Evolutionary conservation across 164 flowering plant species (phyloP).

Genomic region (Dillenia suffruticosa): DNA sequence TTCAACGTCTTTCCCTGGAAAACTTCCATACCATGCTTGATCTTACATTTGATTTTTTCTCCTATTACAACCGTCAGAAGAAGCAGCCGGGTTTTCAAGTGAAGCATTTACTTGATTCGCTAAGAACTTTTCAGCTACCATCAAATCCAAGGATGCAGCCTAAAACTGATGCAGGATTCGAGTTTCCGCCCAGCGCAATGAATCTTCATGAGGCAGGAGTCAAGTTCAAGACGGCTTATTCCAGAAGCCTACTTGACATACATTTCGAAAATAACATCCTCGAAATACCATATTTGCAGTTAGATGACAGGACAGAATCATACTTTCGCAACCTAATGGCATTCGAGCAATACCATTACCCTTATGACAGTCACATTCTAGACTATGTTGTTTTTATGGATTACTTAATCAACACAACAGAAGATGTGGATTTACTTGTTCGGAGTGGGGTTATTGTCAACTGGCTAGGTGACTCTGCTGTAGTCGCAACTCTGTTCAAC

Average conservation of each 20-base stretch:
- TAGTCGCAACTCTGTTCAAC: slow-evolving; percentile 6
- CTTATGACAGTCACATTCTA: background rate
- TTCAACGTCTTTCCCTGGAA: too few relatives aligned
- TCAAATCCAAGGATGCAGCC: too few relatives aligned
- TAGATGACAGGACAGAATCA: background rate
- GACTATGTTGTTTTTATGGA: slow-evolving; percentile 12
- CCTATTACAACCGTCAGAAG: too few relatives aligned
- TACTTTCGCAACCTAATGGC: slow-evolving; percentile 11
- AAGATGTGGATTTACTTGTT: slow-evolving; percentile 19
- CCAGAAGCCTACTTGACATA: slow-evolving; percentile 8
- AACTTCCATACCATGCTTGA: too few relatives aligned
- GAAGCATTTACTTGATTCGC: slow-evolving; percentile 14
- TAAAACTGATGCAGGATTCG: too few relatives aligned
- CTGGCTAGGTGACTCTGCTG: background rate
- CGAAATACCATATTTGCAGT: slow-evolving; percentile 9
- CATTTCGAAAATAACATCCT: slow-evolving; percentile 9
- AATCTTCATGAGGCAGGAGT: slow-evolving; percentile 18
- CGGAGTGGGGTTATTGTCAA: slow-evolving; percentile 4
- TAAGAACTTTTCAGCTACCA: background rate
- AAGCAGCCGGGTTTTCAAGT: background rate
- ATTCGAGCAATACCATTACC: slow-evolving; percentile 12
- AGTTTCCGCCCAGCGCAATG: background rate
- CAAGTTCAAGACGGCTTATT: slow-evolving; percentile 5
- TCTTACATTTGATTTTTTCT: too few relatives aligned
- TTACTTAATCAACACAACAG: slow-evolving; percentile 4